Evolutionary conservation across 2,329 filamentous ascomycete species (phyloP), one percentile per base, ranked within the genome.

Genomic region (Pseudopyrenochaeta lycopersici): DNA sequence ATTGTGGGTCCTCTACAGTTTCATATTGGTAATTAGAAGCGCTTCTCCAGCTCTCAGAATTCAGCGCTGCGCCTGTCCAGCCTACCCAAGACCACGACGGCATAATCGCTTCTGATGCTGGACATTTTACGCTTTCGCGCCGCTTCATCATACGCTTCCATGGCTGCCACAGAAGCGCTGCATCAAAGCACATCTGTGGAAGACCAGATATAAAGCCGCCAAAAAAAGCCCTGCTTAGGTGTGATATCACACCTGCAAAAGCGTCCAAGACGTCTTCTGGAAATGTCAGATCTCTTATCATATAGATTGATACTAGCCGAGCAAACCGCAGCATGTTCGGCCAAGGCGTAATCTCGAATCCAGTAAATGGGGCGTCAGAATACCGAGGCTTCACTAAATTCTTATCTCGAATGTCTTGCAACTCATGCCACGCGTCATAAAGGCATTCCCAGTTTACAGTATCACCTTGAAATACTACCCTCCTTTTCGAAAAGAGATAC

Each of bases 131-230:
- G 18, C 41, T 15, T 30, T 52, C 36, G 31, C 60, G 38, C 20
- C 54, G 54, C n/a, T 29, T 30, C 43, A 56, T n/a, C 4, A 5
- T 14, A 12, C 18, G 20, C 10, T 20, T 40, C 47, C 47, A 62
- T 18, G 59, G 58, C 29, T 62, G 54, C 66, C 61, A 69, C 0
- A 62, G 42, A 1, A 69, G 51, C 1, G 62, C 57, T 7, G 55
- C 51, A 18, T 68, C 60, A 30, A 70, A 67, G 36, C 48, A 60
- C 40, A 66, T 52, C 27, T 45, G 43, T 2, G 66, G 65, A 4
- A 68, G 23, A 5, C 66, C 60, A 3, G 46, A 63, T 14, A 68
- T 48, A 15, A 68, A 63, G 2, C 63, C 54, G 17, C 49, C 53
- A 1, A 32, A 35, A 30, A 66, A 62, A 4, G 49, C 15, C 5